Evolutionary conservation across 2,329 filamentous ascomycete species (phyloP), one percentile per base, ranked within the genome.

Genomic region (Cadophora malorum): DNA sequence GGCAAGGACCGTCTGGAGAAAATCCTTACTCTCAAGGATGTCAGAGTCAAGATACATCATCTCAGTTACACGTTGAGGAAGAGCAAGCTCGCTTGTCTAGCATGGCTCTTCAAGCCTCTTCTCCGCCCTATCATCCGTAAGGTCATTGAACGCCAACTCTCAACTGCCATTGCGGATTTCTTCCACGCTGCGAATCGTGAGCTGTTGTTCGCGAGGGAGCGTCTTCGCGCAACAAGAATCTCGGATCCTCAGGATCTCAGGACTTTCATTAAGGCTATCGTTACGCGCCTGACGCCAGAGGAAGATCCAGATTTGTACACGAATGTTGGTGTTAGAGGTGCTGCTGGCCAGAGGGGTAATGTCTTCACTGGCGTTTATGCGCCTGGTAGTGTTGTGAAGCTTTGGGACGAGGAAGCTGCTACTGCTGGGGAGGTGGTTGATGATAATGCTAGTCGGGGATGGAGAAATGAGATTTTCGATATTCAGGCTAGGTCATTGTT

Each of bases 361-460:
- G 81, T 95, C 0, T 98, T 98, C 82, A 88, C 89, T 73, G 92
- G 91, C 4, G 86, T 93, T 1, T 97, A 97, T 80, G 90, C 95
- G 0, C 95, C 95, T 0, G 94, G 93, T 0, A 97, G 94, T 78
- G 82, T 97, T 31, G 91, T 96, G 63, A 94, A 92, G 80, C 79
- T 97, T n/a, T 97, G 93, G 93, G 88, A 95, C 72, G 90, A 94
- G 71, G 91, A 97, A 80, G 93, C 88, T 0, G 80, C 83, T 25
- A 83, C 84, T 69, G 93, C 92, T 0, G 84, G 84, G 23, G 91
- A 96, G 79, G 85, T 88, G 50, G 87, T 97, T 47, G 88, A 94
- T 71, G 91, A 95, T 71, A 89, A 89, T 76, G 86, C 74, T 23
- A 55, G 31, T 19, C 45, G 5, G 66, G 61, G 91, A 0, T 97